Percentiles rank a stretch among this genome's conserved stretches.
Evolutionary conservation across 2,329 filamentous ascomycete species (phyloP).

Genomic region (Diaporthe velutina): DNA sequence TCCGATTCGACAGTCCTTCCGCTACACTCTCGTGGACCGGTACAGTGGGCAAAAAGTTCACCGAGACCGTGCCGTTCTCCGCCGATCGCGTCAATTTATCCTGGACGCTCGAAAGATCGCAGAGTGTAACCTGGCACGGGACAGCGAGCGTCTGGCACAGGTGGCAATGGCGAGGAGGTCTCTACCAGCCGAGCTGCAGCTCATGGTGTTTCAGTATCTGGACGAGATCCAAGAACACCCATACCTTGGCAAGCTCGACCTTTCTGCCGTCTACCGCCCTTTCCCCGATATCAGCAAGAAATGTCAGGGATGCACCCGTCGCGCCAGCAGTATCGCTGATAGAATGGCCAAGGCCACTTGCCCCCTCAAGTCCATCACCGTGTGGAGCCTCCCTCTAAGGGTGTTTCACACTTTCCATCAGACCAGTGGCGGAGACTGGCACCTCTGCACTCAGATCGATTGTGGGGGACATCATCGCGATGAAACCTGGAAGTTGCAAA

Average conservation of each 20-base stretch:
- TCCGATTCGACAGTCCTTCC: conserved; percentile 6
- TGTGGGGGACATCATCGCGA: conserved; percentile 1
- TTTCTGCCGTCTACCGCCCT: conserved; percentile 23
- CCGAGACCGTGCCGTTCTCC: conserved; percentile 4
- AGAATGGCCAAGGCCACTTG: conserved; percentile 13
- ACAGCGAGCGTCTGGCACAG: conserved; percentile 7
- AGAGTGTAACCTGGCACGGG: neutral
- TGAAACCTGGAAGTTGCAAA: neutral
- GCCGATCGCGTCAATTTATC: conserved; percentile 29
- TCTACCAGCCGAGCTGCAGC: conserved; percentile 31
- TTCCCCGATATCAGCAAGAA: conserved; percentile 18
- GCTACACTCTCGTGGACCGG: neutral
- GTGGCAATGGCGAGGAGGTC: neutral
- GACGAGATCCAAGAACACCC: conserved; percentile 2
- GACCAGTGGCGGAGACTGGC: neutral
- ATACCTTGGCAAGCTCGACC: conserved; percentile 28
- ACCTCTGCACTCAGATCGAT: neutral
- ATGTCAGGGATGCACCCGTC: neutral
- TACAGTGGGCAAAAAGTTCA: neutral
- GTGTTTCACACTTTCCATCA: conserved; percentile 28
- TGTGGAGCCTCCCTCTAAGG: conserved; percentile 30
- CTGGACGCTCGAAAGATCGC: conserved; percentile 26
- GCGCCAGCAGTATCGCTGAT: neutral
- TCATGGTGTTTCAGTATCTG: conserved; percentile 13
- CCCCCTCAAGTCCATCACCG: conserved; percentile 15